Percentiles rank a stretch among this genome's conserved stretches.
These are phyloP conservation scores for Dactylellina leptospora DNA, from an alignment of 2,329 filamentous ascomycete species.

Conservation along the genomic window DNA sequence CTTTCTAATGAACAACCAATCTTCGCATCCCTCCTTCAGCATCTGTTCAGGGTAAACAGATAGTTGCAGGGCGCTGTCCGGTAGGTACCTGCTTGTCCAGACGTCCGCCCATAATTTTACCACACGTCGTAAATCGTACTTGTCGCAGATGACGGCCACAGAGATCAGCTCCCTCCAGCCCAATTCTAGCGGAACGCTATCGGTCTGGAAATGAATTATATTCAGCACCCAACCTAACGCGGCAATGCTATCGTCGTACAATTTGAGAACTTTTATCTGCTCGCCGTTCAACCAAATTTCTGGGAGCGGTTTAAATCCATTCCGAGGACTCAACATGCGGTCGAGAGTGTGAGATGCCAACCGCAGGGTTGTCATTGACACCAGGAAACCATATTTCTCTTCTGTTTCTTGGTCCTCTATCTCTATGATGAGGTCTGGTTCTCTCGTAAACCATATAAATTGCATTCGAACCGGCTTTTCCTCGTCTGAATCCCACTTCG, in stretches of 20 bases:
- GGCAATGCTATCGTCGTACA: conserved; percentile 29
- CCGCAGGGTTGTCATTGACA: conserved; percentile 1
- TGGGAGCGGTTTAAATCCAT: conserved; percentile 38
- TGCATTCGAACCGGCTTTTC: conserved; percentile 16
- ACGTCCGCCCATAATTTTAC: conserved; percentile 21
- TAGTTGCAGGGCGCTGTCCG: neutral
- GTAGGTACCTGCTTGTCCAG: conserved; percentile 4
- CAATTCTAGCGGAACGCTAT: conserved; percentile 8
- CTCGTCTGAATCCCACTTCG: neutral
- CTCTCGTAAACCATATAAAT: conserved; percentile 41
- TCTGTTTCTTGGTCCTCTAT: conserved; percentile 9
- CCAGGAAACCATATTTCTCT: conserved; percentile 19
- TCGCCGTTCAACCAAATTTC: conserved; percentile 14
- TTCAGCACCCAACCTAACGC: conserved; percentile 34
- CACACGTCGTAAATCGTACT: conserved; percentile 22
- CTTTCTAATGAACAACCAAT: conserved; percentile 39
- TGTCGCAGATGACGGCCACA: conserved; percentile 33
- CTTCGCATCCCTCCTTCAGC: conserved; percentile 29
- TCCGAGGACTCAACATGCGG: conserved; percentile 23
- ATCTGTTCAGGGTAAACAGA: neutral
- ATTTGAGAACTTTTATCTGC: conserved; percentile 19
- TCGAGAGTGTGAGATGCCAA: conserved; percentile 23
- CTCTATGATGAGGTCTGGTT: conserved; percentile 35
- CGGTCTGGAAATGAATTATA: conserved; percentile 31
- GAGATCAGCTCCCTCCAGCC: conserved; percentile 22